phyloP scores from a whole-genome alignment of 495 filamentous ascomycete species.

The Poronia punctata region DNA sequence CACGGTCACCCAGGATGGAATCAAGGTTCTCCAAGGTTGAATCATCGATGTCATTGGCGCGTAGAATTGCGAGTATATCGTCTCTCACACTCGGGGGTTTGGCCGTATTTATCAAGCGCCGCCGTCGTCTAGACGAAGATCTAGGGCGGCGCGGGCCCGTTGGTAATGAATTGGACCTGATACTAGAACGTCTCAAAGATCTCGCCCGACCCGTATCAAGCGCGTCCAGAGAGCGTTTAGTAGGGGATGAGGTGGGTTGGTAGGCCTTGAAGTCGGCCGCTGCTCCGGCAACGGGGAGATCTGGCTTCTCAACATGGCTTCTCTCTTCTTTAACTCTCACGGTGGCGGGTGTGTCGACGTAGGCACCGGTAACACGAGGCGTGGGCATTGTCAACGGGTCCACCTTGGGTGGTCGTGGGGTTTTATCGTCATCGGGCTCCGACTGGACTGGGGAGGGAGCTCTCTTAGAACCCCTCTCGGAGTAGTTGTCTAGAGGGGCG shows the following conservation, averaged over 20 bases:
- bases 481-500: conserved; percentile 45
- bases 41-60: conserved; percentile 43
- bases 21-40: conserved; percentile 47
- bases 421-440: conserved; percentile 33
- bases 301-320: conserved; percentile 1
- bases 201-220: neutral
- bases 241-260: conserved; percentile 10
- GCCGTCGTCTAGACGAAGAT: conserved; percentile 30
- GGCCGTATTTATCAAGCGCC: conserved; percentile 40
- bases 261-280: conserved; percentile 6
- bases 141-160: conserved; percentile 17
- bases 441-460: conserved; percentile 35
- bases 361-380: conserved; percentile 44
- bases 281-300: neutral
- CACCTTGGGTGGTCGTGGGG: conserved; percentile 33
- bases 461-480: conserved; percentile 45
- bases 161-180: conserved; percentile 20
- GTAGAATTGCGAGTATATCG: conserved; percentile 42
- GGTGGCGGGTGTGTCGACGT: conserved; percentile 44
- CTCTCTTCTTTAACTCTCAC: conserved; percentile 28
- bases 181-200: conserved; percentile 1
- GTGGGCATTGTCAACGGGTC: conserved; percentile 45
- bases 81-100: conserved; percentile 41
- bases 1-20: conserved; percentile 28
- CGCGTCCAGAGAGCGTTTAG: neutral